Evolutionary conservation across 768 basidiomycete species (phyloP).

Genomic region (Rhodotorula sphaerocarpa): DNA sequence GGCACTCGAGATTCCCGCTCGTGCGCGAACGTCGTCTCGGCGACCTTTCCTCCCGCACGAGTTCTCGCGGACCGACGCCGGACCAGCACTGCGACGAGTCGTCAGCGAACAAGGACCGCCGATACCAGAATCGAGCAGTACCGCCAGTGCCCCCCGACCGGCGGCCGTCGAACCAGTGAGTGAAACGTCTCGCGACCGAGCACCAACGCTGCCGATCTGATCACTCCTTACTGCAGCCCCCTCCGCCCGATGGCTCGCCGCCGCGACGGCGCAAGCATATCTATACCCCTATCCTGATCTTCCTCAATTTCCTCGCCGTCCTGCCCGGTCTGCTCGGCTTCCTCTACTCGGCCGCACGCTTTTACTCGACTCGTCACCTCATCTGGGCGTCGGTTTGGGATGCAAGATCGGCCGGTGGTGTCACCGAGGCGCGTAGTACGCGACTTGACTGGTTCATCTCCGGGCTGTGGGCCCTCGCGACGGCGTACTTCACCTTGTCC

Average conservation of each 20-base stretch:
- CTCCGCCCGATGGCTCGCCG: not conserved
- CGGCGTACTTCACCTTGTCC: slow-evolving; percentile 73
- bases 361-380: slow-evolving; percentile 16
- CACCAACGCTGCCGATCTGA: too few species aligned
- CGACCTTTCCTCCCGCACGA: not conserved
- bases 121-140: too few species aligned
- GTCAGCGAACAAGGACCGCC: too few species aligned
- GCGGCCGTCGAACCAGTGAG: too few species aligned
- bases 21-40: not conserved
- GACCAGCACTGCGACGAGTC: not conserved
- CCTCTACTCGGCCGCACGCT: slow-evolving; percentile 33
- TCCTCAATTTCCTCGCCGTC: slow-evolving; percentile 32
- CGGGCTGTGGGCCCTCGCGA: slow-evolving; percentile 31
- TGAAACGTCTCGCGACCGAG: too few species aligned
- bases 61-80: not conserved
- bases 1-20: slow-evolving; percentile 21
- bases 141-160: too few species aligned
- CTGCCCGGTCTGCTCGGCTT: slow-evolving; percentile 34
- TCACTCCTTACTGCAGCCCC: fast-evolving
- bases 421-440: slow-evolving; percentile 22
- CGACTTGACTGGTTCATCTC: slow-evolving; percentile 35
- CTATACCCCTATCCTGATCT: slow-evolving; percentile 21
- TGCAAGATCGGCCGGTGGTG: not conserved
- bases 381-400: slow-evolving; percentile 15
- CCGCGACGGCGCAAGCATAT: slow-evolving; percentile 4